These are phyloP conservation scores for Pseudogymnoascus sp. DNA, from an alignment of 2,329 filamentous ascomycete species.

Conservation along the genomic window DNA sequence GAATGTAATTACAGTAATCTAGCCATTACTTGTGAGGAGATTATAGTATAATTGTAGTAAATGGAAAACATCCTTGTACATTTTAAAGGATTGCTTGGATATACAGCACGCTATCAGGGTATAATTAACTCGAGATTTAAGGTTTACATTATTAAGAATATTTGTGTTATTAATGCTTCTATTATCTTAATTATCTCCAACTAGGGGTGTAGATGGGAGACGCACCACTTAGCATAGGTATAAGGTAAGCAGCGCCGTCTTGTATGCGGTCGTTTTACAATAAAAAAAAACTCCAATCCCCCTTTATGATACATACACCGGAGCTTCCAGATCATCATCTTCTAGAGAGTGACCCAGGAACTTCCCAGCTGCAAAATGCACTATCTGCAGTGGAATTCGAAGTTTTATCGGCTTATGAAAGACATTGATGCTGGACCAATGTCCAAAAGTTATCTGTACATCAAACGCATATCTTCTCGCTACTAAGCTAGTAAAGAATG, in stretches of 20 bases:
- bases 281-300: background rate
- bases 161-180: too few relatives aligned
- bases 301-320: constrained; percentile 5
- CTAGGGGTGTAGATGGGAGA: too few relatives aligned
- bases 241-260: background rate
- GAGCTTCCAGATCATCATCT: background rate
- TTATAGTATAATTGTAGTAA: background rate
- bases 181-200: too few relatives aligned
- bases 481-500: constrained; percentile 4
- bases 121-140: background rate
- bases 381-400: background rate
- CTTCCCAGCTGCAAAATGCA: background rate
- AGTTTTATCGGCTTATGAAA: background rate
- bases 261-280: background rate
- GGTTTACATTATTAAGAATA: too few relatives aligned
- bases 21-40: background rate
- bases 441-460: background rate
- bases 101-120: background rate
- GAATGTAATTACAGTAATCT: background rate
- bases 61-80: background rate
- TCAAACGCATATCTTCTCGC: constrained; percentile 9
- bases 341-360: background rate
- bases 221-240: too few relatives aligned
- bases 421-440: background rate
- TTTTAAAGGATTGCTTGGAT: background rate